Evolutionary conservation across 495 filamentous ascomycete species (phyloP), one percentile per base, ranked within the genome.

Genomic region (Penicillium tannophilum): DNA sequence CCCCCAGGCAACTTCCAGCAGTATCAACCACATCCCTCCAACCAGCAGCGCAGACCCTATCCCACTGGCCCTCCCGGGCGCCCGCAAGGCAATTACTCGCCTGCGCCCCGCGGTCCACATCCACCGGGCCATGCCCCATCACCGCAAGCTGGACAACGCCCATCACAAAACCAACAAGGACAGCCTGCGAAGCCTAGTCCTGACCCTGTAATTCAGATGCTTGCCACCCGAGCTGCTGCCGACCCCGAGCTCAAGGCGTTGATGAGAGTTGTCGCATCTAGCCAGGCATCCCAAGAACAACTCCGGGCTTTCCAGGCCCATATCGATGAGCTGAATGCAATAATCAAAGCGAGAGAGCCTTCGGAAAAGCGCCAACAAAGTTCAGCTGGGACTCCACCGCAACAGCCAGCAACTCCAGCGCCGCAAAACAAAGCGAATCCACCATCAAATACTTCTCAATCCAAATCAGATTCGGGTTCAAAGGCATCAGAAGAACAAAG

Each of bases 161-260:
- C 71, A 39, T 65, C 72, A 35, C 71, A 74, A 54, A 65, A 72
- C 3, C 64, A 70, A 17, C 45, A 72, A 3, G 66, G 72, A 8
- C 75, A 79, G 54, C 72, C 79, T 36, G 61, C 79, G 2, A 78
- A 83, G 59, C 75, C 79, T 2, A 85, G 86, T 42, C 84, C 90
- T 4, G 95, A 99, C 70, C 95, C 95, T 4, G 95, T 99, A 43
- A 99, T 99, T 56, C 90, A 96, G 54, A 91, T 92, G 70, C 76
- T 99, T 43, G 95, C 95, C 3, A 90, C 91, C 59, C 84, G 86
- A 63, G 95, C 95, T 16, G 89, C 90, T 1, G 86, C 88, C 17
- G 90, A 99, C 68, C 87, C 89, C 2, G 84, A 92, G 48, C 79
- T 99, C n/a, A 93, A 97, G 64, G 86, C 87, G n/a, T 81, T 99